phyloP scores from a whole-genome alignment of 352 stramenopile genomes.

The Pythium scleroteichum region DNA sequence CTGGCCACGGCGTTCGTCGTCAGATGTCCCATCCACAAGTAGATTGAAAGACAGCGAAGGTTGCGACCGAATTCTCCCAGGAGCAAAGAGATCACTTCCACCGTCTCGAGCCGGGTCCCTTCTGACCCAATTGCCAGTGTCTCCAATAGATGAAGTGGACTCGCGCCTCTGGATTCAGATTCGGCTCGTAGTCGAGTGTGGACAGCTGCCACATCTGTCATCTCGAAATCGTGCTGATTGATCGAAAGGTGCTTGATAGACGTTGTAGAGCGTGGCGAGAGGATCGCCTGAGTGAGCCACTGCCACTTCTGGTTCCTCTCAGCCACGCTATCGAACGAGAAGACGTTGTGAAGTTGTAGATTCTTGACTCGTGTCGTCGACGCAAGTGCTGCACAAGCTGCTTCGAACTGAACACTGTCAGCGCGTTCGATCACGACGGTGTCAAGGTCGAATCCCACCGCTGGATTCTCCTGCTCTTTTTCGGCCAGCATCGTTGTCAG shows the following conservation, averaged over 20 bases:
- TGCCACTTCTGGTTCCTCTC: slow-evolving; percentile 13
- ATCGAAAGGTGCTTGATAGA: slow-evolving; percentile 23
- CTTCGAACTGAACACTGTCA: slow-evolving; percentile 10
- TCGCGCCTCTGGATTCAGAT: background rate
- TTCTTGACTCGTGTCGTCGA: slow-evolving; percentile 13
- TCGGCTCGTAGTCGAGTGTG: background rate
- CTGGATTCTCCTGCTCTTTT: background rate
- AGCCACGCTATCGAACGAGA: slow-evolving; percentile 5
- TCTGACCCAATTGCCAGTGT: slow-evolving; percentile 8
- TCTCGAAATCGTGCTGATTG: slow-evolving; percentile 6
- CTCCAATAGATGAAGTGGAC: slow-evolving; percentile 9
- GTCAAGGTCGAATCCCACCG: background rate
- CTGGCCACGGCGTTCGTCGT: background rate
- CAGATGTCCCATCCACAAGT: slow-evolving; percentile 6
- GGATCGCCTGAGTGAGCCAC: slow-evolving; percentile 9
- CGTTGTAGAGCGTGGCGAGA: background rate
- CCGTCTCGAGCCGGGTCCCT: background rate
- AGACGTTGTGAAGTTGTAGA: slow-evolving; percentile 19
- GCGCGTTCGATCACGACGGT: slow-evolving; percentile 13
- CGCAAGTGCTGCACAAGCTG: slow-evolving; percentile 9
- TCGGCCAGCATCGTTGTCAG: background rate
- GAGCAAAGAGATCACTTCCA: slow-evolving; percentile 1
- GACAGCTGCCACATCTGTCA: slow-evolving; percentile 4
- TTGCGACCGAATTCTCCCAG: background rate
- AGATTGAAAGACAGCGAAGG: slow-evolving; percentile 5